Base-by-base conservation (phyloP, 1,284 basidiomycete species). In the Phlebopus sp. region DNA sequence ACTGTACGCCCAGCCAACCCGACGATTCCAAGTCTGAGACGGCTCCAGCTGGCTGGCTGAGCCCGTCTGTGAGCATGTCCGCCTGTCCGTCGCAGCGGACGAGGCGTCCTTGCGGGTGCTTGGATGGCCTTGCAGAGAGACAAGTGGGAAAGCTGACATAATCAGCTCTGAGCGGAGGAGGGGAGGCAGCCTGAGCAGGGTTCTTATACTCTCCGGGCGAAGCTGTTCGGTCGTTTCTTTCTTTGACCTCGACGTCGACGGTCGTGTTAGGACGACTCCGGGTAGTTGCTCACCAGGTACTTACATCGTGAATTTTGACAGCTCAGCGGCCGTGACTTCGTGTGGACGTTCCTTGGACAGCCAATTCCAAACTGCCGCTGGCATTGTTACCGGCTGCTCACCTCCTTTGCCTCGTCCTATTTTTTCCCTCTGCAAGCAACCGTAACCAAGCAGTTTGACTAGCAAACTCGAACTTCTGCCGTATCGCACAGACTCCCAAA, bases 131-230 rank as follows among this genome's bases (percentile, higher is more conserved):
- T 29, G 27, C 21, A 23, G 27, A 29, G 27, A n/a, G n/a, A n/a
- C n/a, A n/a, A n/a, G 31, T 49, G 47, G 37, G 47, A 49, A 49
- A 11, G 47, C 46, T 48, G 46, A 48, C 46, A 27, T 48, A 32
- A 38, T 48, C 14, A 5, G 10, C n/a, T 25, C 25, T 25, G 25
- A 17, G 41, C 58, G 58, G 32, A 13, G 11, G 32, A 34, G 13
- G 32, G 32, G 13, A 5, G 32, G 32, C 11, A 15, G 32, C 32
- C 17, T n/a, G 6, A 7, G 11, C 6, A 9, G 17, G 32, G 32
- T 18, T 35, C 32, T 35, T 35, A 35, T 35, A 32, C n/a, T 35
- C 32, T 35, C 32, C 32, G 31, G 32, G 17, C 32, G 5, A n/a
- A 35, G 32, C 32, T 15, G 32, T 15, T 23, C 8, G 10, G 21